These are phyloP conservation scores for Wallacemonas collosoma DNA, from an alignment of 208 protist species.

Conservation along the genomic window DNA sequence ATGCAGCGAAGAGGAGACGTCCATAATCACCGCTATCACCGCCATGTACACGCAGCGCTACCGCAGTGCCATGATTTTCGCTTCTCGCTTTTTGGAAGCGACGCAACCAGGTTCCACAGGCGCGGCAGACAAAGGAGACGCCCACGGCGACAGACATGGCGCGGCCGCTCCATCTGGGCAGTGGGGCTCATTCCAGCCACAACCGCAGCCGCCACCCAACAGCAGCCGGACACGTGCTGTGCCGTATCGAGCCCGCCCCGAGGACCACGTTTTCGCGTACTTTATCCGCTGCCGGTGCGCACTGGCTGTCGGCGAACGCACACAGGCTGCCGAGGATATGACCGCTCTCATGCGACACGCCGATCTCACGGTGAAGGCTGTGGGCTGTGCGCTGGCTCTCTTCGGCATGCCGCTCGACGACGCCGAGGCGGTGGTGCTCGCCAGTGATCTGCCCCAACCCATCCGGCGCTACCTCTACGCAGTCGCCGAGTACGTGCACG, in stretches of 20 bases:
- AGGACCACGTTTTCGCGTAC: constrained; percentile 26
- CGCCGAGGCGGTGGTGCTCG: constrained; percentile 35
- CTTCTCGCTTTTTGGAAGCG: constrained; percentile 35
- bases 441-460: constrained; percentile 14
- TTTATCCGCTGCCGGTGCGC: constrained; percentile 56
- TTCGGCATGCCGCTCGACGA: constrained; percentile 62
- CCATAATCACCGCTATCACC: constrained; percentile 58
- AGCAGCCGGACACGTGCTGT: neutral
- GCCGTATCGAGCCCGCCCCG: constrained; percentile 22
- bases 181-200: no score
- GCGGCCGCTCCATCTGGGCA: no score
- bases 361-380: constrained; percentile 27
- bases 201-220: no score
- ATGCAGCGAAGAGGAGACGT: constrained; percentile 47
- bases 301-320: constrained; percentile 58
- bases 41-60: constrained; percentile 60
- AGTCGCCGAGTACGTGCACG: constrained; percentile 69
- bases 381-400: constrained; percentile 49
- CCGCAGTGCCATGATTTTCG: constrained; percentile 56
- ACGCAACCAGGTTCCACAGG: no score
- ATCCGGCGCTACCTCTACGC: constrained; percentile 38
- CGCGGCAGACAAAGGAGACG: no score
- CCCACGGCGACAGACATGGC: no score
- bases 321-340: constrained; percentile 59
- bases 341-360: constrained; percentile 34